Conservation (phyloP, 441 rosid species). For the Mallotus repandus region DNA sequence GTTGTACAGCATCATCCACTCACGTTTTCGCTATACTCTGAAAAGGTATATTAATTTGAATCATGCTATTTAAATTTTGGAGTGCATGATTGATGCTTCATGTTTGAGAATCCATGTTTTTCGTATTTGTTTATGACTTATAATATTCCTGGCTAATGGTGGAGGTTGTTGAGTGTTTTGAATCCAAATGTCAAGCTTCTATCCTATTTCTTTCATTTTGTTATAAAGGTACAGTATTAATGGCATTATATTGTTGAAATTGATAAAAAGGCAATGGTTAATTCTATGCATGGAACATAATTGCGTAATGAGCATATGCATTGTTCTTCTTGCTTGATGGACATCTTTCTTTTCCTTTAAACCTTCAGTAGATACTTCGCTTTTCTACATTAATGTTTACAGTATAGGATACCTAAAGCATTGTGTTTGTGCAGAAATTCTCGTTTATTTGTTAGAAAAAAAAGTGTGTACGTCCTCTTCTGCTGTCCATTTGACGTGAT, state of each 20-base stretch:
- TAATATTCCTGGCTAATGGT: not conserved
- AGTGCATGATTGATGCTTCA: not conserved
- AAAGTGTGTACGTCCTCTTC: not conserved
- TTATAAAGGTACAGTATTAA: not conserved
- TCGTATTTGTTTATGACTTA: not conserved
- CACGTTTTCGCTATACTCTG: slow-evolving; percentile 64
- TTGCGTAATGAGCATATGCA: not conserved
- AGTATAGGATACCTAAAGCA: not conserved
- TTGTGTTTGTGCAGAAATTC: not conserved
- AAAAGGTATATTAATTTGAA: slow-evolving; percentile 52
- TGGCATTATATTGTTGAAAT: not conserved
- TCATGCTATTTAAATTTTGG: slow-evolving; percentile 10
- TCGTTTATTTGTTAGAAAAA: not conserved
- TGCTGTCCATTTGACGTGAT: slow-evolving; percentile 3
- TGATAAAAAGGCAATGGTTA: not conserved
- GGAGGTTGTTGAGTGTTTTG: not conserved
- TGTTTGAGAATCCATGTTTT: slow-evolving; percentile 9
- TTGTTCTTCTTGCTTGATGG: not conserved
- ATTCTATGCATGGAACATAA: not conserved
- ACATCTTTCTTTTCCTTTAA: not conserved
- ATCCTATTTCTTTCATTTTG: not conserved
- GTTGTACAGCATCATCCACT: slow-evolving; percentile 64
- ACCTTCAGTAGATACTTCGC: not conserved
- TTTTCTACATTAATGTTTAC: not conserved
- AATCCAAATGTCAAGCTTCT: not conserved